Conservation (phyloP, 1,284 basidiomycete genomes). For the Ceratobasidium sp. region DNA sequence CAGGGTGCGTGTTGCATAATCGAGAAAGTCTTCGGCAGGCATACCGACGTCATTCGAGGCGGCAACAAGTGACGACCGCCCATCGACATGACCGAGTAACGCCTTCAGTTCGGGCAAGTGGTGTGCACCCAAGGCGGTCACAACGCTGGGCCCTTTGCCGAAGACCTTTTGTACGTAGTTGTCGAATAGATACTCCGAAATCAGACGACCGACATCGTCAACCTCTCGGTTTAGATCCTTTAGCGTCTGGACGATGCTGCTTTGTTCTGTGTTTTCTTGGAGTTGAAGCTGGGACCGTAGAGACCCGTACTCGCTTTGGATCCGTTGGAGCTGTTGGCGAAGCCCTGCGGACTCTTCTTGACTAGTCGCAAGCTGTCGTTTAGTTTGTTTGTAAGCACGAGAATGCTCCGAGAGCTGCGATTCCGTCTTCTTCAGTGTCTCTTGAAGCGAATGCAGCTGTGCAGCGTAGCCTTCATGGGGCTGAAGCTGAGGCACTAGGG, state of each 20-base stretch:
- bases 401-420: neutral
- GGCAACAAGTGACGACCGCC: conserved; percentile 7
- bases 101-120: conserved; percentile 10
- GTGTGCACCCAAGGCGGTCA: conserved; percentile 29
- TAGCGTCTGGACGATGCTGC: conserved; percentile 21
- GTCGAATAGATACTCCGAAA: conserved; percentile 22
- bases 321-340: conserved; percentile 21
- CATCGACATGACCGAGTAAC: conserved; percentile 22
- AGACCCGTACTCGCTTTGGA: conserved; percentile 29
- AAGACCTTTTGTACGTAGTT: neutral
- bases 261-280: conserved; percentile 40
- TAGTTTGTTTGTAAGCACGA: neutral
- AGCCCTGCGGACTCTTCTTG: neutral
- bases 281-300: conserved; percentile 41
- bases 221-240: conserved; percentile 37
- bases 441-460: neutral
- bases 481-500: conserved; percentile 33
- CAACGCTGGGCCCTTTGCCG: neutral
- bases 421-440: neutral
- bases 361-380: conserved; percentile 1
- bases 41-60: conserved; percentile 10
- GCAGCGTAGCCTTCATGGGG: neutral
- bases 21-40: conserved; percentile 43
- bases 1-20: conserved; percentile 29
- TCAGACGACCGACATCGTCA: conserved; percentile 21